Percentiles rank a stretch among this genome's conserved stretches.
These are phyloP conservation scores for Poa annua DNA, from an alignment of 176 grass and related monocot genomes.

Conservation along the genomic window DNA sequence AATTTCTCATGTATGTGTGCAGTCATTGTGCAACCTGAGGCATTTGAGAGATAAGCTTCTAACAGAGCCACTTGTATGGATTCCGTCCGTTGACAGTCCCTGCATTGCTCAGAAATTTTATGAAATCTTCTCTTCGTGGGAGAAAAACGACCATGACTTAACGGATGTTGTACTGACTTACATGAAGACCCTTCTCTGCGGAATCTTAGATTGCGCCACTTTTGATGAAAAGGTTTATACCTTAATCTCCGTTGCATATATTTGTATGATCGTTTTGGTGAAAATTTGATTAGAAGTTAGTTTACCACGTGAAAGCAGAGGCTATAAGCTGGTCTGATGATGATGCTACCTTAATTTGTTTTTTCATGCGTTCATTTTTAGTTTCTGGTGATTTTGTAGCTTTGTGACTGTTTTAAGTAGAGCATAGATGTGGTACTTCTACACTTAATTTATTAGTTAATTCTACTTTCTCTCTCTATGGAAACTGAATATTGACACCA, in stretches of 20 bases:
- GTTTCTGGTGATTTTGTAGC: neutral
- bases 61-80: neutral
- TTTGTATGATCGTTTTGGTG: neutral
- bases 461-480: neutral
- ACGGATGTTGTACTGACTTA: neutral
- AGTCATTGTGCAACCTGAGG: conserved; percentile 25
- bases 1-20: conserved; percentile 12
- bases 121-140: conserved; percentile 17
- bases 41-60: conserved; percentile 18
- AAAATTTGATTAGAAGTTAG: neutral
- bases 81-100: neutral
- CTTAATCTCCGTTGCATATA: neutral
- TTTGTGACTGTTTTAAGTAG: neutral
- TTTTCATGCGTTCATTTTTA: neutral
- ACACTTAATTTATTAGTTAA: neutral
- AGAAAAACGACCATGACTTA: conserved; percentile 13
- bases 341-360: neutral
- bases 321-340: neutral
- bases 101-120: neutral
- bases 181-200: conserved; percentile 9
- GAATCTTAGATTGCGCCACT: neutral
- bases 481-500: neutral
- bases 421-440: neutral
- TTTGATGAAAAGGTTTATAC: conserved; percentile 28
- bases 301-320: conserved; percentile 4